These are phyloP conservation scores for Anisogramma anomala DNA, from an alignment of 2,329 filamentous ascomycete genomes.

Conservation along the genomic window DNA sequence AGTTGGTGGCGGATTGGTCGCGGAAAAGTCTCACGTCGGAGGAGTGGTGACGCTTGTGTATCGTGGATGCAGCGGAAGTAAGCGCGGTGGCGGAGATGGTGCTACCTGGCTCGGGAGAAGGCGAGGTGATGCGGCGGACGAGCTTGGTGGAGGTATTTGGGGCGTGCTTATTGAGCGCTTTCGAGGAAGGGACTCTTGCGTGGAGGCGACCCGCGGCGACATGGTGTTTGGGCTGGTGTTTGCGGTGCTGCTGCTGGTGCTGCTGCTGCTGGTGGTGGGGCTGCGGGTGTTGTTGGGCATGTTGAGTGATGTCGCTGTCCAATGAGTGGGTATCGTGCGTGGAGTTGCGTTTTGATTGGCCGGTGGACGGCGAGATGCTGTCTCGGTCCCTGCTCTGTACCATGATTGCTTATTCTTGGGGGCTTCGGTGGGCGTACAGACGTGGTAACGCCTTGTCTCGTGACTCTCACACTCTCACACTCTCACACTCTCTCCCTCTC, in stretches of 20 bases:
- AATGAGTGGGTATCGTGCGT: slow-evolving; percentile 27
- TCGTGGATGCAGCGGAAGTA: slow-evolving; percentile 18
- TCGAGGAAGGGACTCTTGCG: slow-evolving; percentile 40
- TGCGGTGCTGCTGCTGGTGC: slow-evolving; percentile 22
- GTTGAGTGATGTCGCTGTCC: slow-evolving; percentile 23
- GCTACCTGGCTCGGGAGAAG: slow-evolving; percentile 28
- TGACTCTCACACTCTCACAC: too few species aligned
- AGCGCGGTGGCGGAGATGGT: slow-evolving; percentile 12
- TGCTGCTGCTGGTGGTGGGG: slow-evolving; percentile 23
- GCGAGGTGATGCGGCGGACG: slow-evolving; percentile 33
- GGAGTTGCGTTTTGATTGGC: slow-evolving; percentile 45
- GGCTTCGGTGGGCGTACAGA: not conserved
- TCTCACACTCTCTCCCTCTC: too few species aligned
- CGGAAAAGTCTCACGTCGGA: slow-evolving; percentile 36
- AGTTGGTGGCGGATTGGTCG: slow-evolving; percentile 31
- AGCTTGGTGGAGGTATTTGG: slow-evolving; percentile 26
- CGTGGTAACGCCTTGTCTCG: too few species aligned
- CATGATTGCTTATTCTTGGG: slow-evolving; percentile 15
- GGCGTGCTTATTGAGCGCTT: slow-evolving; percentile 37
- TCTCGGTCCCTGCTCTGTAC: slow-evolving; percentile 35
- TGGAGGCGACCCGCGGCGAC: slow-evolving; percentile 35
- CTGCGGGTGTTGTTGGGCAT: slow-evolving; percentile 22
- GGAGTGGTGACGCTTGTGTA: slow-evolving; percentile 32
- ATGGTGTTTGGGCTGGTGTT: slow-evolving; percentile 29
- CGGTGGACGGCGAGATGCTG: slow-evolving; percentile 28